Base-by-base conservation (phyloP, 2,329 filamentous ascomycete genomes). In the Xylaria sp. region DNA sequence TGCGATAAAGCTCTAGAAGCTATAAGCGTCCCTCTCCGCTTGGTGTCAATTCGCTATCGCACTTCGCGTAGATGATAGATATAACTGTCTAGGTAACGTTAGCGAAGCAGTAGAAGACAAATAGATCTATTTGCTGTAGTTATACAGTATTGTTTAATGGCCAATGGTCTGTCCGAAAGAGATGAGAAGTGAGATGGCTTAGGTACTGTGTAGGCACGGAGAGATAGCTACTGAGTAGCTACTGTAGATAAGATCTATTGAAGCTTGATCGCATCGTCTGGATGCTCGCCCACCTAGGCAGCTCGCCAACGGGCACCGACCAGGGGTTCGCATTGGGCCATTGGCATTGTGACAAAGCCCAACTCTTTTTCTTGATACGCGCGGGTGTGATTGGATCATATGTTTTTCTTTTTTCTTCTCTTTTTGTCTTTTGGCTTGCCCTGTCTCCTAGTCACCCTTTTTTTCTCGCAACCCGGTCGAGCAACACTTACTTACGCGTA, bases 221-320 rank as follows among this genome's bases (percentile, higher is more conserved):
- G 28, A 53, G 46, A 28, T 49, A 19, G n/a, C n/a, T 49, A 49
- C 19, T 42, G 21, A 21, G n/a, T 19, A 45, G 21, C 45, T 43
- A 37, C 17, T 28, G 35, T 31, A 31, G 9, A 9, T 31, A 54
- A 58, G 56, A 58, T 63, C 51, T 59, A 60, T 52, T 47, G 61
- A 60, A 56, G 56, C 55, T 63, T 58, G 45, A 52, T 28, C 37
- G 56, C 61, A 60, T 57, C 49, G 60, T 63, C 51, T 49, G 38
- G 61, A 59, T 59, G 35, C 61, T 56, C 56, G 37, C 61, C 61
- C 51, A 63, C 61, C 43, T 59, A 60, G 61, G 60, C 55, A 63
- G 51, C 38, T 63, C 35, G 54, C 28, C 43, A 51, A 56, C 28
- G 38, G 47, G 42, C 42, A 57, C n/a, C 33, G 60, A 57, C 47